Conservation (phyloP, 176 grass and related monocot genomes). For the Phragmites australis region DNA sequence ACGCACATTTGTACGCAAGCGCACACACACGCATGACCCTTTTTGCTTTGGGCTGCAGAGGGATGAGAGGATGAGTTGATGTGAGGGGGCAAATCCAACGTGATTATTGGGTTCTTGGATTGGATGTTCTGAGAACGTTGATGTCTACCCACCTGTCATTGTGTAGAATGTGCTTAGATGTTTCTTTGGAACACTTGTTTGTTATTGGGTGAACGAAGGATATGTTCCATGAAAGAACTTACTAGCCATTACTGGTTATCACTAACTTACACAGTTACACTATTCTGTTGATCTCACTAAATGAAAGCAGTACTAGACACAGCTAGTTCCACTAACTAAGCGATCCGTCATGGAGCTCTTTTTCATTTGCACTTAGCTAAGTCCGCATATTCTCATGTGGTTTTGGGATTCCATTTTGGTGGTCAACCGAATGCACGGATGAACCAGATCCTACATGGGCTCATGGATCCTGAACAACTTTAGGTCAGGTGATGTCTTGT, state of each 20-base stretch:
- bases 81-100: background rate
- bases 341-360: background rate
- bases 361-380: background rate
- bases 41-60: background rate
- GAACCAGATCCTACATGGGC: background rate
- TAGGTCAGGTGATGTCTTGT: background rate
- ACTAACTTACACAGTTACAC: background rate
- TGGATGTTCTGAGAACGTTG: background rate
- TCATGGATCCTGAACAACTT: background rate
- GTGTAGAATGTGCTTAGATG: background rate
- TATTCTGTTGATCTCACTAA: background rate
- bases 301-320: background rate
- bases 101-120: background rate
- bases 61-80: background rate
- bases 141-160: background rate
- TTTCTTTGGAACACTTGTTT: background rate
- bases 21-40: too few relatives aligned
- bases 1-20: background rate
- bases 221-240: background rate
- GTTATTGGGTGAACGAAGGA: background rate
- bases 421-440: background rate
- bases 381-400: background rate
- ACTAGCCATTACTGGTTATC: background rate
- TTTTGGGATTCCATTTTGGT: background rate
- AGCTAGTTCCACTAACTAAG: background rate